Base-by-base conservation (phyloP, 352 stramenopile species). In the Globisporangium yorkense region DNA sequence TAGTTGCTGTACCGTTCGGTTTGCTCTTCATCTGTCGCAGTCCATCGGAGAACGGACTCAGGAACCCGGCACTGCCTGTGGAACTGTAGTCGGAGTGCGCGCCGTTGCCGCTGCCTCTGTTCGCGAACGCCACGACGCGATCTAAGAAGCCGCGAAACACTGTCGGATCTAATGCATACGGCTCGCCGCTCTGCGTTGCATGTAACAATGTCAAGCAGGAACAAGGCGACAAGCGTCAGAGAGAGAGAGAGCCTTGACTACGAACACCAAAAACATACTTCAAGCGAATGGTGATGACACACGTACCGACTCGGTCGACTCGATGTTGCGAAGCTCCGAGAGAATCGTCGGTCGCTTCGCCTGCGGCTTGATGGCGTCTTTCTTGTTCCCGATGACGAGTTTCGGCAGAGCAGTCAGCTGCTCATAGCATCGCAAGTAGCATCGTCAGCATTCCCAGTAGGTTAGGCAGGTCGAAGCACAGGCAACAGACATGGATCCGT, bases 11-110 rank as follows among this genome's bases (percentile, higher is more conserved):
- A 16, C 41, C 40, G 16, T n/a, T 45, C 40, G 40, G 40, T 45
- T 45, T 46, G 41, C 21, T 57, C 29, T 46, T 46, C 3, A 87
- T 98, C 18, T 46, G 41, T 46, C 41, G 41, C 16, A 46, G 16
- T 21, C 41, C 41, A 1, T 46, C 41, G 3, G 41, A 46, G 18
- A 46, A 46, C 18, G 41, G 41, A 46, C 41, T 46, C 41, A 90
- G 97, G 39, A 96, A 99, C 63, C 99, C 99, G 70, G 1, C 35
- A 15, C 35, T 41, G n/a, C 43, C 18, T 4, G 43, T 18, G 18
- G 20, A 48, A 18, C 18, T 48, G 16, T 48, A 29, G 16, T 48
- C 43, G 18, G 16, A 4, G 16, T 21, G 9, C 79, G 46, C 78
- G 79, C 44, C 47, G 13, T 16, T 35, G 20, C 48, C 65, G 40